These are phyloP conservation scores for Quambalaria eucalypti DNA, from an alignment of 1,284 basidiomycete species.

Conservation along the genomic window DNA sequence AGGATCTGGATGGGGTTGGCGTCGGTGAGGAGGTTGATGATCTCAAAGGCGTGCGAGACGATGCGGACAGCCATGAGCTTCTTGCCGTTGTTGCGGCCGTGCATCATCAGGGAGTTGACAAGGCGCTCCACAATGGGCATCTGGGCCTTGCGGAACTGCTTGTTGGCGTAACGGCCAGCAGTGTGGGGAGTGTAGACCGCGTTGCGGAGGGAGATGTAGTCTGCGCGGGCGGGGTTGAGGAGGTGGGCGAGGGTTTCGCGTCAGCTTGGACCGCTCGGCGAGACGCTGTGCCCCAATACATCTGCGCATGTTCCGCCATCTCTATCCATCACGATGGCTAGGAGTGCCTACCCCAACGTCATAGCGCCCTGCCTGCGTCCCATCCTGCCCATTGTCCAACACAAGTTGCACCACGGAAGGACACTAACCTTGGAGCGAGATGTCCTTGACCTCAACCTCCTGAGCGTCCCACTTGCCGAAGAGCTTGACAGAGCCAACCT, in stretches of 20 bases:
- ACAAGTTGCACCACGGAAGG: background rate
- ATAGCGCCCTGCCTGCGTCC: too few species aligned
- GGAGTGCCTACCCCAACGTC: too few species aligned
- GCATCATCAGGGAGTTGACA: conserved; percentile 86
- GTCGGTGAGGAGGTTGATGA: conserved; percentile 99
- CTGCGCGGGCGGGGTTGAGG: conserved; percentile 85
- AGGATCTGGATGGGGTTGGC: conserved; percentile 98
- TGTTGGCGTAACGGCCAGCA: conserved; percentile 97
- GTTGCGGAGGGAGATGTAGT: conserved; percentile 99
- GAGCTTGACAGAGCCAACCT: conserved; percentile 42
- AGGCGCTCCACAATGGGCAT: conserved; percentile 99
- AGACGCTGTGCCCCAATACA: too few species aligned
- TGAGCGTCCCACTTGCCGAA: conserved; percentile 42
- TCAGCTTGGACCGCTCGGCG: too few species aligned
- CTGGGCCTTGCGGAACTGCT: conserved; percentile 99
- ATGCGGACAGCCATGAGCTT: conserved; percentile 99
- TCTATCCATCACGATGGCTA: too few species aligned
- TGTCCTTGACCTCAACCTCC: conserved; percentile 98
- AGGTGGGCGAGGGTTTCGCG: background rate
- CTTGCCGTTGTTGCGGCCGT: conserved; percentile 99
- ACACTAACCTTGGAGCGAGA: conserved; percentile 49
- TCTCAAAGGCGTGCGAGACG: conserved; percentile 98
- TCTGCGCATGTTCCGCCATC: too few species aligned
- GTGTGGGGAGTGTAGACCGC: conserved; percentile 95
- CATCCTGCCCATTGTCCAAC: too few species aligned